A percentile compares a stretch with the other conserved stretches of the same genome.
Conservation (phyloP, 192 early-diverging fungal species). For the Coemansia sp. region DNA sequence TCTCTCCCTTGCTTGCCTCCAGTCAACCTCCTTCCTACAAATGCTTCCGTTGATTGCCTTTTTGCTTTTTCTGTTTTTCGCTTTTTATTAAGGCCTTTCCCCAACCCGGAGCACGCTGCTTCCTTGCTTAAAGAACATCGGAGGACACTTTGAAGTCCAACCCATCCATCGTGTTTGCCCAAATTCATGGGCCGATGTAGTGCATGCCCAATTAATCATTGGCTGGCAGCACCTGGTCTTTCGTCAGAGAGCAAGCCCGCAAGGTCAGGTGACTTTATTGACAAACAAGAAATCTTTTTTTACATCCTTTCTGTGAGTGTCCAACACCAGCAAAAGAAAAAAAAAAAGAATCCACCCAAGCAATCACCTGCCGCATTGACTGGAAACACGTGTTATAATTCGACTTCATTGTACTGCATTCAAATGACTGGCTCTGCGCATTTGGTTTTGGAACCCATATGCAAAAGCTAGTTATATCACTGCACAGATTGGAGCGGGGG, state of each 20-base stretch:
- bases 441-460: not conserved
- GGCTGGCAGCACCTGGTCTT: not conserved
- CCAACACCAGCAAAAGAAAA: not conserved
- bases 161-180: not conserved
- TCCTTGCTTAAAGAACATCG: not conserved
- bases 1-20: not conserved
- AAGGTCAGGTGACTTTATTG: not conserved
- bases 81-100: not conserved
- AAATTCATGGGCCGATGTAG: not conserved
- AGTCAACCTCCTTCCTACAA: not conserved
- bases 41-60: slow-evolving; percentile 1
- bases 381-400: not conserved
- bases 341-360: not conserved
- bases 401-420: not conserved
- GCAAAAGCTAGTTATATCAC: not conserved
- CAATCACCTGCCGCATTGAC: not conserved
- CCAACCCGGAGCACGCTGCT: not conserved
- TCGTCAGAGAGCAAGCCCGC: not conserved
- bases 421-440: not conserved
- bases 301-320: not conserved
- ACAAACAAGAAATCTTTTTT: not conserved
- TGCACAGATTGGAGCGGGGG: not conserved
- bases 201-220: not conserved
- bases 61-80: not conserved
- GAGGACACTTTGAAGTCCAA: not conserved